Evolutionary conservation across 768 basidiomycete species (phyloP).

Genomic region (Suillus brevipes): DNA sequence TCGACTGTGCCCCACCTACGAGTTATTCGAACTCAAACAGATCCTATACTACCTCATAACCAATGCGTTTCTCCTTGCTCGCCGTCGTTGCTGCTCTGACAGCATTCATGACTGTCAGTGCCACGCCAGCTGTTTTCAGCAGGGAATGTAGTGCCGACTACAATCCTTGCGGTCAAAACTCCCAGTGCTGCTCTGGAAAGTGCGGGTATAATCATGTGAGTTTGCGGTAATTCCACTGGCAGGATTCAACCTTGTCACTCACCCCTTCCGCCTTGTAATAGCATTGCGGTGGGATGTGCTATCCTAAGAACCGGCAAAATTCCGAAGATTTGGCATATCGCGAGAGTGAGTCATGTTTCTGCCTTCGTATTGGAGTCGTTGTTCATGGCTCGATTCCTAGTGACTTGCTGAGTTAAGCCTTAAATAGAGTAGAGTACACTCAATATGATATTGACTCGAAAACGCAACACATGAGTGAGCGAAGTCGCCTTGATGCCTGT

Average conservation of each 20-base stretch:
- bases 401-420: not conserved
- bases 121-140: not conserved
- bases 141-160: not conserved
- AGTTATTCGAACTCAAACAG: not conserved
- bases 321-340: not conserved
- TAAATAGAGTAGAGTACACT: not conserved
- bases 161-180: not conserved
- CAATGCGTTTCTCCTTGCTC: not conserved
- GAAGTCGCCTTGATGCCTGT: not conserved
- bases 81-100: not conserved
- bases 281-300: not conserved
- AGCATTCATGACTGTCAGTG: not conserved
- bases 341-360: not conserved
- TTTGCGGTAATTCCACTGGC: not conserved
- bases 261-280: not conserved
- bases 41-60: not conserved
- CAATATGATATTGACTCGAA: not conserved
- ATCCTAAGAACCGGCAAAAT: not conserved
- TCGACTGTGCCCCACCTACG: too few relatives aligned
- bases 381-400: not conserved
- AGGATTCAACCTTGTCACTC: not conserved
- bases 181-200: not conserved
- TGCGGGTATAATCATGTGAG: not conserved
- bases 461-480: not conserved
- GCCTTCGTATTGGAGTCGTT: not conserved